phyloP scores from a whole-genome alignment of 257 asterid genomes.

The Cynanchum wilfordii region DNA sequence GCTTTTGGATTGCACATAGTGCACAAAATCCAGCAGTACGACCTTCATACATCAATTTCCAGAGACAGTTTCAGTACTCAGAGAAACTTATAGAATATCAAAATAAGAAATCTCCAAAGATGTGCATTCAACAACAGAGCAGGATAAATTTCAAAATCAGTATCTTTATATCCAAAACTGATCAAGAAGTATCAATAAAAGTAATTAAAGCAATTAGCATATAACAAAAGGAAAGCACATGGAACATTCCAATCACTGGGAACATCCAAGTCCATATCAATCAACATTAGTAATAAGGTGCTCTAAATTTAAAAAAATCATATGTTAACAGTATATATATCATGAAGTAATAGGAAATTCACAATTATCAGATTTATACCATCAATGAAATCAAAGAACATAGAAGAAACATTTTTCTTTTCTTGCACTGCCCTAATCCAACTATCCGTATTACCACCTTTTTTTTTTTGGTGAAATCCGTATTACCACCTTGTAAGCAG shows the following conservation, averaged over 20 bases:
- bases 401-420: neutral
- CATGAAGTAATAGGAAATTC: neutral
- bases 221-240: neutral
- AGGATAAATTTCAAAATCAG: neutral
- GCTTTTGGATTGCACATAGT: conserved; percentile 93
- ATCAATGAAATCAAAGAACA: neutral
- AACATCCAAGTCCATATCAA: neutral
- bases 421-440: neutral
- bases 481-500: neutral
- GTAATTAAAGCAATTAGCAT: neutral
- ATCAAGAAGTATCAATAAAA: neutral
- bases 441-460: neutral
- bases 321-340: neutral
- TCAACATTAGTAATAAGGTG: neutral
- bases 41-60: conserved; percentile 45
- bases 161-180: neutral
- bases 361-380: neutral
- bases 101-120: neutral
- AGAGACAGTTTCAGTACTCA: conserved; percentile 19
- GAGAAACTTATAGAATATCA: conserved; percentile 2
- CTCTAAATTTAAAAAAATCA: neutral
- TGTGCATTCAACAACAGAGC: neutral
- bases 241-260: neutral
- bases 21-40: conserved; percentile 94
- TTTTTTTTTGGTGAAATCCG: too few species aligned